phyloP scores from a whole-genome alignment of 1,284 basidiomycete genomes.

The Papiliotrema nemorosa region DNA sequence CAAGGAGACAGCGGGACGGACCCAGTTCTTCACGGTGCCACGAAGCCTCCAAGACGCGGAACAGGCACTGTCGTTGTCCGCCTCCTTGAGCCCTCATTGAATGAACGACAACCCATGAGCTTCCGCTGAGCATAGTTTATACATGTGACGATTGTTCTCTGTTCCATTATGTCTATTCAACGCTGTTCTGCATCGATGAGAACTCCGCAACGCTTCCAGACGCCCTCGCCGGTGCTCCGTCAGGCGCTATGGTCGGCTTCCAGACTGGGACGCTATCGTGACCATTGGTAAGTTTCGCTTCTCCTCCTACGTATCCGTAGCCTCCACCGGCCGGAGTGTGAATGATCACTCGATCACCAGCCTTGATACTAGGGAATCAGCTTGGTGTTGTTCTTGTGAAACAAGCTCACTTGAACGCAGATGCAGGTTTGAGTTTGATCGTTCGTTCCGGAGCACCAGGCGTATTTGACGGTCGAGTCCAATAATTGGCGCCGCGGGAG shows the following conservation, averaged over 20 bases:
- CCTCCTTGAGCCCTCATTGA: no score
- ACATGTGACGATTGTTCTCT: background rate
- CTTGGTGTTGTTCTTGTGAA: background rate
- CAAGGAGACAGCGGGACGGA: no score
- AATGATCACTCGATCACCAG: constrained; percentile 15
- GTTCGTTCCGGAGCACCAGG: background rate
- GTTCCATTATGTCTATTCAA: background rate
- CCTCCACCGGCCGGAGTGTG: constrained; percentile 20
- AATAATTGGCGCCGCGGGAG: constrained; percentile 9
- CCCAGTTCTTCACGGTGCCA: no score
- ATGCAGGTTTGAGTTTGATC: background rate
- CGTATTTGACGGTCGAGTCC: constrained; percentile 3
- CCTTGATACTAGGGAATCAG: background rate
- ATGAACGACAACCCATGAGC: no score
- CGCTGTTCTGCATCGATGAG: background rate
- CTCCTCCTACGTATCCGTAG: constrained; percentile 4
- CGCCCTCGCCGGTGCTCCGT: background rate
- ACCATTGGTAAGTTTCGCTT: background rate
- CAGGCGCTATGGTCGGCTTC: background rate
- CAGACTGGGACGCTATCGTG: background rate
- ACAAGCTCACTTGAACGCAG: background rate
- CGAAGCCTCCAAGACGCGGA: no score
- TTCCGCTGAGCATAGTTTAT: background rate
- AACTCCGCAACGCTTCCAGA: background rate
- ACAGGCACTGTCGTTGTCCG: no score